Evolutionary conservation across 2,329 filamentous ascomycete genomes (phyloP), one percentile per base, ranked within the genome.

Genomic region (Alternaria incomplexa): DNA sequence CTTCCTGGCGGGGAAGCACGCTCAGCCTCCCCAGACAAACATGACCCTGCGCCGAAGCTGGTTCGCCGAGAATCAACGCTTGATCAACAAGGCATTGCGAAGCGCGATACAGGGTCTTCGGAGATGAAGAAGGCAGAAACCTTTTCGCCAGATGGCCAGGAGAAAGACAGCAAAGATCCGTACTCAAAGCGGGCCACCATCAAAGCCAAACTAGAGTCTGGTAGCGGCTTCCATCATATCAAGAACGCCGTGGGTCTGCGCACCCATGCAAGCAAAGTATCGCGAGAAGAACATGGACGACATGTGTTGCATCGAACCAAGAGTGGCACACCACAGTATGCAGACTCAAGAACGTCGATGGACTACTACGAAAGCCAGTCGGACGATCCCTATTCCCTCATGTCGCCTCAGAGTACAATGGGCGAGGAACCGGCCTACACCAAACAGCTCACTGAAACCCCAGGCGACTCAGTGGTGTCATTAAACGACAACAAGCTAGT

Each of bases 181-280:
- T 77, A 88, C 23, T 87, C 89, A 28, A 89, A 86, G 68, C 69
- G 76, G 32, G 87, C 88, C 0, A 86, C 93, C 15, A 91, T 94
- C 78, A 96, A 92, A 77, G 92, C 88, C 6, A 91, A 91, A 68
- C 91, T 87, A 65, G 93, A 96, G 79, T 92, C 93, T 48, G 89
- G 91, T 50, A 93, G 91, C 59, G 93, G 93, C 0, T 86, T 97
- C 59, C 92, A 91, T 2, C 89, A 92, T 36, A 93, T 97, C 77
- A 94, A 94, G 74, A 93, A 95, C 75, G 93, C 90, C 3, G 91
- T 97, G 36, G 92, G 92, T 32, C 74, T 83, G 36, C 79, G 81
- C 22, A 78, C 77, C 12, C 81, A 83, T 65, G 77, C 81, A 17
- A 74, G 77, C 32, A 83, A 79, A 56, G 64, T 77, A 12, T 73